Conservation (phyloP, 2,329 filamentous ascomycete genomes). For the Lasiodiplodia sp. region DNA sequence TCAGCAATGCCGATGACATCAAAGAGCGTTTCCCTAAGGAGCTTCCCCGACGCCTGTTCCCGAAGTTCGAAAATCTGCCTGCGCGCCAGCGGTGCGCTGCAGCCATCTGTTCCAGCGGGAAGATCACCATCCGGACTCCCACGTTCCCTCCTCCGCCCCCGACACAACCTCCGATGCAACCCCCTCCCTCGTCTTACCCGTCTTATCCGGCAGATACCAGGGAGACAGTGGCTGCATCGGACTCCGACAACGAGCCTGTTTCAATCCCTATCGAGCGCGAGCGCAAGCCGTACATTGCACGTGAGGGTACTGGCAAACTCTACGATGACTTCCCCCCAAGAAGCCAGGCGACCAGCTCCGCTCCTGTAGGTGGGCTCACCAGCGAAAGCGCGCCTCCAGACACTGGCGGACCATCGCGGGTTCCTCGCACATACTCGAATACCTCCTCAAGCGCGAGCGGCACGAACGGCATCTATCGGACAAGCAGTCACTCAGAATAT, state of each 20-base stretch:
- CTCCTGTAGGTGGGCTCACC: slow-evolving; percentile 34
- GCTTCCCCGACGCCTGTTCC: slow-evolving; percentile 76
- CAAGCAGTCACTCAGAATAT: slow-evolving; percentile 35
- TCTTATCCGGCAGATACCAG: slow-evolving; percentile 36
- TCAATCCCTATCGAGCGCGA: slow-evolving; percentile 68
- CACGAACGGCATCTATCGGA: slow-evolving; percentile 4
- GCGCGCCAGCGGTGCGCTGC: slow-evolving; percentile 67
- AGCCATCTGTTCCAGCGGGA: slow-evolving; percentile 61
- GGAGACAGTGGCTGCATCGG: slow-evolving; percentile 44
- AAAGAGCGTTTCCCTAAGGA: slow-evolving; percentile 81
- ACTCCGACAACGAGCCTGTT: slow-evolving; percentile 50
- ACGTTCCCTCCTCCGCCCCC: slow-evolving; percentile 43
- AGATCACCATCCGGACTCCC: slow-evolving; percentile 45
- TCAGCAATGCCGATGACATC: slow-evolving; percentile 68
- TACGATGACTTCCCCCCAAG: slow-evolving; percentile 49
- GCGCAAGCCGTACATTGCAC: slow-evolving; percentile 68
- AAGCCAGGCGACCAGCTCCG: slow-evolving; percentile 29
- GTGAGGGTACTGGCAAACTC: slow-evolving; percentile 65
- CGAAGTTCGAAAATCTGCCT: slow-evolving; percentile 63
- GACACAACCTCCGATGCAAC: slow-evolving; percentile 31
- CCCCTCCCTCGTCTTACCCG: slow-evolving; percentile 42
- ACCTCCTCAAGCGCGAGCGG: slow-evolving; percentile 38
- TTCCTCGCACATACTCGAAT: slow-evolving; percentile 43
- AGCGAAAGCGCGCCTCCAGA: slow-evolving; percentile 35
- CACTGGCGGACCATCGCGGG: slow-evolving; percentile 36